Evolutionary conservation across 352 stramenopile genomes (phyloP), one percentile per base, ranked within the genome.

Genomic region (Globisporangium irregulare): DNA sequence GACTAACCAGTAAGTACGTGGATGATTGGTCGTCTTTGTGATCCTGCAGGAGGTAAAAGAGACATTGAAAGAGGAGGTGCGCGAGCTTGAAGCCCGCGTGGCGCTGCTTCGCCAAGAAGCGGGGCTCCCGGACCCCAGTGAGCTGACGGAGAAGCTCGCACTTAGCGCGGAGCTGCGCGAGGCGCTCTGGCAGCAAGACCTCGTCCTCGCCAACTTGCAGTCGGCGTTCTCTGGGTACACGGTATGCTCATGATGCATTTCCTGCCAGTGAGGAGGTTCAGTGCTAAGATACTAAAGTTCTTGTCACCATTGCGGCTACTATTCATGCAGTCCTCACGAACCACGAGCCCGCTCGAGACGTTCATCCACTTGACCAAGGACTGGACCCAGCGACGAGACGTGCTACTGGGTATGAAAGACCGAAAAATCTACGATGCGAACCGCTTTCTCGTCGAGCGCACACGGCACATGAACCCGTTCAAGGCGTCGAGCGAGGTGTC

Each of bases 381-480:
- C 61, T 67, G 67, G 54, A 29, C 27, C 0, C 62, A 77, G 25
- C 74, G 79, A 22, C 76, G 71, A 50, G 63, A 58, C n/a, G 67
- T 63, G 57, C 61, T 86, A 6, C 67, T 64, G 55, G 67, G 62
- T 0, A 53, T 86, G 54, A 64, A 72, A 64, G 62, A 64, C 41
- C 50, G 54, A 12, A 87, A 84, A 50, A 18, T 84, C 29, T 50
- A 66, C 20, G 68, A 74, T 56, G 77, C 64, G 0, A 64, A 68
- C 20, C 70, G 67, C 2, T 87, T 82, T 60, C 62, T 83, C 25
- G 55, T 73, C 12, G 73, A 85, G 58, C 72, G 75, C 27, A 74
- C 58, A 4, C 57, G 27, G 0, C 66, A 72, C 7, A 24, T 87
- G 38, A 71, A 70, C 34, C 71, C 68, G 0, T 73, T 68, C 15